Evolutionary conservation across 768 basidiomycete genomes (phyloP).

Genomic region (Kwoniella botswanensis): DNA sequence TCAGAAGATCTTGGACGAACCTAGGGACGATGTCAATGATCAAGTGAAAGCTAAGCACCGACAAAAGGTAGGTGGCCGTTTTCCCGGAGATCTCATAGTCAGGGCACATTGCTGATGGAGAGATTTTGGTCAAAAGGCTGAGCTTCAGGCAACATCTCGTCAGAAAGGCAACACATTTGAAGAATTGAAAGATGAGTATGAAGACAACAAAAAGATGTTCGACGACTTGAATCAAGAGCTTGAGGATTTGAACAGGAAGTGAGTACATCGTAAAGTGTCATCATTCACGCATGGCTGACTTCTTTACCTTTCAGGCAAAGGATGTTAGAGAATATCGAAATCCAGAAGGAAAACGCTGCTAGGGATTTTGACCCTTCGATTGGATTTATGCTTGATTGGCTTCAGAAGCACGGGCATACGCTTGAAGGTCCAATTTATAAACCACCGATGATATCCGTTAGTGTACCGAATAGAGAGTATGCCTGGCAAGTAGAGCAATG

Average conservation of each 20-base stretch:
- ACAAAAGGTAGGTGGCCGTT: conserved; percentile 1
- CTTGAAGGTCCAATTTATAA: conserved; percentile 86
- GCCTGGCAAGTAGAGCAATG: conserved; percentile 76
- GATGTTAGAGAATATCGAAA: conserved; percentile 33
- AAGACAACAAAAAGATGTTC: conserved; percentile 21
- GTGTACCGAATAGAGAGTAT: conserved; percentile 68
- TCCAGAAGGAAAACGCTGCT: conserved; percentile 62
- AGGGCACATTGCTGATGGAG: too few relatives aligned
- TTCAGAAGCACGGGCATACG: conserved; percentile 62
- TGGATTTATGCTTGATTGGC: conserved; percentile 48
- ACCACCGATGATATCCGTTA: conserved; percentile 76
- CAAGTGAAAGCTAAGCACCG: conserved; percentile 4
- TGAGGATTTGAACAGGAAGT: conserved; percentile 12
- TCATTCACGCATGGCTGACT: neutral
- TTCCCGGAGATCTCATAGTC: too few relatives aligned
- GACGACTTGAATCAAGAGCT: conserved; percentile 13
- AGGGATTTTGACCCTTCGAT: conserved; percentile 62
- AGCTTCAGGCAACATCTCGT: neutral
- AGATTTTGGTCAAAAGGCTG: neutral
- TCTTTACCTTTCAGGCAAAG: conserved; percentile 23
- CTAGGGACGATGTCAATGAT: conserved; percentile 17
- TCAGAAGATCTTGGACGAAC: conserved; percentile 57
- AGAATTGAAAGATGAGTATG: conserved; percentile 14
- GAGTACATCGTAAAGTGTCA: neutral
- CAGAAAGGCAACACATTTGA: conserved; percentile 3